A percentile compares a stretch with the other conserved stretches of the same genome.
These are phyloP conservation scores for Fomitopsis palustris DNA, from an alignment of 1,284 basidiomycete species.

Conservation along the genomic window DNA sequence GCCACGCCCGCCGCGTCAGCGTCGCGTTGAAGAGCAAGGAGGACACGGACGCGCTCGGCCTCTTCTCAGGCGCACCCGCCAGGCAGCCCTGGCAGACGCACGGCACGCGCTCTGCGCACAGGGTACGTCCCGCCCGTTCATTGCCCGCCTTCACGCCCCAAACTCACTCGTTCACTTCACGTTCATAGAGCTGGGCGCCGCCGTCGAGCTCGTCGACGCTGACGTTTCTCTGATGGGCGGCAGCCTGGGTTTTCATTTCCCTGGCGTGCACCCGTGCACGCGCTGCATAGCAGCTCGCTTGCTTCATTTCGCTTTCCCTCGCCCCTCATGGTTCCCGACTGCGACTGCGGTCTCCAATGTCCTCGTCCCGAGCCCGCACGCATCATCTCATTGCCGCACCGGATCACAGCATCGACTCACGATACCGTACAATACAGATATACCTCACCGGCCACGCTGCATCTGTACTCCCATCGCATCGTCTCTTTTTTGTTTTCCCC, in stretches of 20 bases:
- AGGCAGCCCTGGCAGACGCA: slow-evolving; percentile 22
- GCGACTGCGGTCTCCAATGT: neutral
- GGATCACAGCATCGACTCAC: neutral
- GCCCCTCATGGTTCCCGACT: neutral
- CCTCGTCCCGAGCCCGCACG: neutral
- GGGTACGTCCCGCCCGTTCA: slow-evolving; percentile 14
- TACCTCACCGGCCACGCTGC: neutral
- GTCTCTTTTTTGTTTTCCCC: neutral
- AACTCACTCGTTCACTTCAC: neutral
- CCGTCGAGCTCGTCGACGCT: slow-evolving; percentile 12
- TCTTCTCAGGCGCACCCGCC: slow-evolving; percentile 9
- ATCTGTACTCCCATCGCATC: neutral
- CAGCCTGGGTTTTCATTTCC: neutral
- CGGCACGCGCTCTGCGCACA: slow-evolving; percentile 14
- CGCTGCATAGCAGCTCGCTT: neutral
- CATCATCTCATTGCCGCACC: neutral
- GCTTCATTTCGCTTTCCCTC: neutral
- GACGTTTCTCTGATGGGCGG: neutral
- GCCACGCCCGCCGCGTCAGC: slow-evolving; percentile 27
- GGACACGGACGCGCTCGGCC: slow-evolving; percentile 23
- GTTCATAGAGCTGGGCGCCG: slow-evolving; percentile 21
- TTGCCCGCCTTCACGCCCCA: neutral
- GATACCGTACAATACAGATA: neutral
- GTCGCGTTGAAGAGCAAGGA: slow-evolving; percentile 26
- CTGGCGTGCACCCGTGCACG: neutral